Percentiles rank a stretch among this genome's conserved stretches.
These are phyloP conservation scores for Claviceps pazoutovae DNA, from an alignment of 2,329 filamentous ascomycete genomes.

Conservation along the genomic window DNA sequence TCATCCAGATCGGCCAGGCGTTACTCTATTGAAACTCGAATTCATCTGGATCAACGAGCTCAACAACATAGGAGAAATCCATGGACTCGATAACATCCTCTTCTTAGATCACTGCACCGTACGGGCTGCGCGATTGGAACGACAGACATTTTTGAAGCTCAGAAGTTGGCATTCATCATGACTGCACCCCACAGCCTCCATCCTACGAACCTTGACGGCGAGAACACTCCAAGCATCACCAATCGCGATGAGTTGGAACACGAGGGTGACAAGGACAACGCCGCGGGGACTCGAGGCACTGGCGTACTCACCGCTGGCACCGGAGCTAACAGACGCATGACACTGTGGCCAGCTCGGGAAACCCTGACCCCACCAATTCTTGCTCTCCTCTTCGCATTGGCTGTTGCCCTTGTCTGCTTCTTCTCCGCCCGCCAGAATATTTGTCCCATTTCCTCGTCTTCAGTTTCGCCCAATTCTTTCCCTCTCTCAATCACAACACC, in stretches of 20 bases:
- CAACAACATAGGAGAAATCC: neutral
- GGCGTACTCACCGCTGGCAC: neutral
- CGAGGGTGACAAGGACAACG: neutral
- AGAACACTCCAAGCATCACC: conserved; percentile 4
- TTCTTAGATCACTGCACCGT: neutral
- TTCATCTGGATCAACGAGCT: too few relatives aligned
- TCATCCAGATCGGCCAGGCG: neutral
- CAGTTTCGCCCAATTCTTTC: conserved; percentile 15
- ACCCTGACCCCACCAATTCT: conserved; percentile 31
- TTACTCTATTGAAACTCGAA: too few relatives aligned
- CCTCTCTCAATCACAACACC: conserved; percentile 11
- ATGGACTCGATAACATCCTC: neutral
- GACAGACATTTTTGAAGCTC: neutral
- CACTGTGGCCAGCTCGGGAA: conserved; percentile 18
- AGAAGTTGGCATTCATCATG: conserved; percentile 1
- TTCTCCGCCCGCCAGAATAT: conserved; percentile 7
- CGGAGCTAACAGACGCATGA: neutral
- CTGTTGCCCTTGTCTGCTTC: conserved; percentile 18
- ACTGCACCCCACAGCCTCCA: conserved; percentile 3
- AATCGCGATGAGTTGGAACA: neutral
- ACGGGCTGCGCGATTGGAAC: neutral
- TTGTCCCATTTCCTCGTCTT: conserved; percentile 15
- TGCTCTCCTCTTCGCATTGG: conserved; percentile 23
- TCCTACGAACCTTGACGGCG: neutral
- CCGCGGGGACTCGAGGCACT: neutral